These are phyloP conservation scores for Microsporum ferrugineum DNA, from an alignment of 2,329 filamentous ascomycete species.

Conservation along the genomic window DNA sequence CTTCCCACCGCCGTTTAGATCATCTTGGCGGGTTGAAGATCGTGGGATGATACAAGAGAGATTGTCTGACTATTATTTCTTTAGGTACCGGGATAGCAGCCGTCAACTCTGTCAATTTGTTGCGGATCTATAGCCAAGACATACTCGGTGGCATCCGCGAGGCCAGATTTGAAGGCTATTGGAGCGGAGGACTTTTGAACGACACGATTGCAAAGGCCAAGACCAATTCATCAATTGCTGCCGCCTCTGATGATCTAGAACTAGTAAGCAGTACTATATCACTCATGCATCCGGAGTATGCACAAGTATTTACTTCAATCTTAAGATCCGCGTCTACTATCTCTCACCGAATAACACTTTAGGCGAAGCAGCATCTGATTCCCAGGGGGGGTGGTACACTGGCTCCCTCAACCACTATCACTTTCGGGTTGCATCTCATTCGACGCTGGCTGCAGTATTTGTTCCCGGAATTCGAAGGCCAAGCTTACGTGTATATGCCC, in stretches of 20 bases:
- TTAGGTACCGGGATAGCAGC: neutral
- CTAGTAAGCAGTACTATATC: neutral
- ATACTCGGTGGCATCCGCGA: neutral
- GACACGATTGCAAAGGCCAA: neutral
- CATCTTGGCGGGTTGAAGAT: neutral
- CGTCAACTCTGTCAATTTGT: slow-evolving; percentile 1
- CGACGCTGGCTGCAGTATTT: neutral
- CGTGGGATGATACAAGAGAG: neutral
- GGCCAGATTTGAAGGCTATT: neutral
- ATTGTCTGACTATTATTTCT: neutral
- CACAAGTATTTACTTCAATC: neutral
- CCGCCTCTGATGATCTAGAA: neutral
- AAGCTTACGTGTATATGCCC: slow-evolving; percentile 1
- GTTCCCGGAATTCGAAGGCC: neutral
- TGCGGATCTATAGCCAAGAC: slow-evolving; percentile 5
- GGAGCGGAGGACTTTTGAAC: neutral
- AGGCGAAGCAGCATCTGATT: neutral
- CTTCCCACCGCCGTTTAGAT: neutral
- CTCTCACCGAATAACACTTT: neutral
- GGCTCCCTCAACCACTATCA: neutral
- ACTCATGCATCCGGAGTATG: neutral
- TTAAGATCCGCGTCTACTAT: slow-evolving; percentile 1
- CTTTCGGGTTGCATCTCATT: neutral
- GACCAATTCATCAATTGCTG: neutral
- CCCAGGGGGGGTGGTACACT: neutral